Evolutionary conservation across 2,329 filamentous ascomycete genomes (phyloP).

Genomic region (Alternaria sp.): DNA sequence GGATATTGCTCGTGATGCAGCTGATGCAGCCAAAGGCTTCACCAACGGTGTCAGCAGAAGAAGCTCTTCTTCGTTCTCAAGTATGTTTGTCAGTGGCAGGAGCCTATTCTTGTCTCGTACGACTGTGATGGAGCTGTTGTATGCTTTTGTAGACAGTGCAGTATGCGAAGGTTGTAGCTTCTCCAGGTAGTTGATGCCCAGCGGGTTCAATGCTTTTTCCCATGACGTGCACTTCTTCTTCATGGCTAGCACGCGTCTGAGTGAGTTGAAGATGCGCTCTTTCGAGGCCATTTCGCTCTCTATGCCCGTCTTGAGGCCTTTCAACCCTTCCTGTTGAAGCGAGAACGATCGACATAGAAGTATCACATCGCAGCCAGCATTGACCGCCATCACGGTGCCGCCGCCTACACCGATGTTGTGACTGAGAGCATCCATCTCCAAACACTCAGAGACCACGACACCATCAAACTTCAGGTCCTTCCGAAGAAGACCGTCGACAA

Average conservation of each 20-base stretch:
- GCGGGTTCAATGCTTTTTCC: constrained; percentile 88
- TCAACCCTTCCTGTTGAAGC: constrained; percentile 90
- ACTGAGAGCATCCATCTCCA: constrained; percentile 95
- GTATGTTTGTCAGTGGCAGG: constrained; percentile 80
- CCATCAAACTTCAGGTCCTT: constrained; percentile 89
- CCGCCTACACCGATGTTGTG: constrained; percentile 97
- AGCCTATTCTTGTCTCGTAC: constrained; percentile 88
- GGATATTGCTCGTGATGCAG: constrained; percentile 75
- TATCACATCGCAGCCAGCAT: constrained; percentile 92
- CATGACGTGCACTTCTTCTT: constrained; percentile 89
- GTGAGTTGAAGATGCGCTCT: constrained; percentile 79
- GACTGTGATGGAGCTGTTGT: constrained; percentile 91
- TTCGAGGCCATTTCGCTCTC: constrained; percentile 89
- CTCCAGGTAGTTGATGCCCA: constrained; percentile 77
- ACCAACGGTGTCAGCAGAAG: constrained; percentile 87
- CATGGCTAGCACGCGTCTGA: constrained; percentile 78
- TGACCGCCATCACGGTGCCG: constrained; percentile 96
- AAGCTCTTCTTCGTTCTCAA: constrained; percentile 88
- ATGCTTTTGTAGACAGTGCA: constrained; percentile 81
- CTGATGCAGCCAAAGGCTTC: constrained; percentile 90
- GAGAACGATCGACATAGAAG: constrained; percentile 87
- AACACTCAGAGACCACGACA: constrained; percentile 91
- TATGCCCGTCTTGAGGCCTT: constrained; percentile 84
- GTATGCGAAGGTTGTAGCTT: constrained; percentile 84
- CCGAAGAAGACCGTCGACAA: constrained; percentile 88